Base-by-base conservation (phyloP, 257 asterid genomes). In the Gynochthodes officinalis region DNA sequence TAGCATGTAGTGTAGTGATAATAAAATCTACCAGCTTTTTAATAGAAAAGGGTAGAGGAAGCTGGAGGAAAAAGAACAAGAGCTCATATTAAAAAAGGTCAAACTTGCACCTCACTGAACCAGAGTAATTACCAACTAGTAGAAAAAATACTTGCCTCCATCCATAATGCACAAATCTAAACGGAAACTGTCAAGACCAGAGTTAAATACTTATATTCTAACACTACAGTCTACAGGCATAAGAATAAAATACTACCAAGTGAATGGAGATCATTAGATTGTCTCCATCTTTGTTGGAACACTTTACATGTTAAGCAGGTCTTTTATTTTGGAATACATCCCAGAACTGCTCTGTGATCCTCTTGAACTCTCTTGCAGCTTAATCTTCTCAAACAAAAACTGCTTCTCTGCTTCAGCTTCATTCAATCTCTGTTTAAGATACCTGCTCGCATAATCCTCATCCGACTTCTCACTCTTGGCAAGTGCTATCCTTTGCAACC, bases 321-420 rank as follows among this genome's bases (percentile, higher is more conserved):
- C 98, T 80, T 93, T 92, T 37, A 89, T 84, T 62, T 86, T 89
- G 83, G 77, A 83, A 75, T 89, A 91, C 96, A 92, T 82, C 77
- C 72, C 94, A 16, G 83, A 89, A 73, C 87, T 79, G 80, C 93
- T 86, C 84, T 86, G 91, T 0, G 89, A 80, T 1, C 85, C 79
- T 73, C 96, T 83, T 0, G 95, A 86, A 73, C 95, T 88, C 74
- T 88, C 96, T 71, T 94, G 95, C 71, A 94, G 95, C 88, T 91
- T 91, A 25, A 94, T 83, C 77, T 89, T 94, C 83, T 94, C 96
- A 13, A 91, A 84, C 64, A 94, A 48, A 73, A 87, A 89, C 79
- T 91, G 96, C 76, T 88, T 94, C 93, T 94, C 98, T 16, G 96
- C 96, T 79, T 94, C 98, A 3, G 98, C 98, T 79, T 94, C 98